Evolutionary conservation across 139 green algal genomes (phyloP).

Genomic region (Chlamydomonas applanata): DNA sequence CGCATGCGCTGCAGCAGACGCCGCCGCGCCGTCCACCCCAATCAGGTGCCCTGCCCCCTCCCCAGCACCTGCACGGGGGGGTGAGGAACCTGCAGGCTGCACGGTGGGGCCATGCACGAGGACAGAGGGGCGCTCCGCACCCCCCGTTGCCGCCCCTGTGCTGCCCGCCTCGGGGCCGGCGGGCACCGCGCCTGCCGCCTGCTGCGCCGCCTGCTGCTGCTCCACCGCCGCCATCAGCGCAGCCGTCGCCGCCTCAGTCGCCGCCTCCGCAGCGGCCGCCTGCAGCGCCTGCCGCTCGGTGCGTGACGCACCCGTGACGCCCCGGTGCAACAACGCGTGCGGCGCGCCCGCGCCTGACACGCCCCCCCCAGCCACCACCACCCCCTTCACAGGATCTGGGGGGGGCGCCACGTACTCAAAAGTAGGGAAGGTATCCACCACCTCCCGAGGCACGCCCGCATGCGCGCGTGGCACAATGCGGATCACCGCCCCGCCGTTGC

Average conservation of each 20-base stretch:
- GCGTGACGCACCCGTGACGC: too few species aligned
- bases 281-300: not conserved
- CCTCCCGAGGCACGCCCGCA: slow-evolving; percentile 22
- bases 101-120: too few species aligned
- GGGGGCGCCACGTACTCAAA: slow-evolving; percentile 18
- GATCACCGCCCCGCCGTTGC: slow-evolving; percentile 4
- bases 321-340: too few species aligned
- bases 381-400: not conserved
- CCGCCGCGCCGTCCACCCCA: too few species aligned
- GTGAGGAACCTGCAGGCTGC: too few species aligned
- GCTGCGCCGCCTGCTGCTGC: not conserved
- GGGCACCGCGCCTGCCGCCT: too few species aligned
- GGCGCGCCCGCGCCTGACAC: too few species aligned
- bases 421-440: slow-evolving; percentile 37
- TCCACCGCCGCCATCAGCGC: not conserved
- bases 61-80: too few species aligned
- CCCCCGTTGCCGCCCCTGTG: too few species aligned
- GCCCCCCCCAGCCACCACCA: not conserved
- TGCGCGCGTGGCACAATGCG: slow-evolving; percentile 11
- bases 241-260: not conserved
- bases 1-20: not conserved
- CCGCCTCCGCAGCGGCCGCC: not conserved
- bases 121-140: too few species aligned
- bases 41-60: too few species aligned
- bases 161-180: too few species aligned